Percentiles rank a stretch among this genome's conserved stretches.
Evolutionary conservation across 2,329 filamentous ascomycete species (phyloP).

Genomic region (Coleophoma eucalyptorum): DNA sequence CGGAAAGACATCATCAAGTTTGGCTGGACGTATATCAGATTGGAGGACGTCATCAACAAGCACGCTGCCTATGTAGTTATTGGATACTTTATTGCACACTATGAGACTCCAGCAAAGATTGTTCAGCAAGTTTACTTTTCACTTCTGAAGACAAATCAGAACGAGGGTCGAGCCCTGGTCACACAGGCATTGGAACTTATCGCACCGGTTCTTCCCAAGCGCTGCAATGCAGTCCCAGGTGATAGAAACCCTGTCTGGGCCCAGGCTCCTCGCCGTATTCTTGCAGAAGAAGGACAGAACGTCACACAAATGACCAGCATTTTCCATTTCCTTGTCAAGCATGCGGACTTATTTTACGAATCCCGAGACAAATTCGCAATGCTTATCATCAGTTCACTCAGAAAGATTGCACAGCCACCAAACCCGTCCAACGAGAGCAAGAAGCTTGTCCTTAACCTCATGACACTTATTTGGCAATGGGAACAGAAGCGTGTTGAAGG

Average conservation of each 20-base stretch:
- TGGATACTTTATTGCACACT: slow-evolving; percentile 95
- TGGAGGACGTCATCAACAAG: slow-evolving; percentile 99
- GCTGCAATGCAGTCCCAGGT: slow-evolving; percentile 63
- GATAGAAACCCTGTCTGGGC: slow-evolving; percentile 84
- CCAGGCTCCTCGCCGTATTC: slow-evolving; percentile 81
- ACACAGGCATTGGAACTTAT: slow-evolving; percentile 93
- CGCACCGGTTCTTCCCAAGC: slow-evolving; percentile 87
- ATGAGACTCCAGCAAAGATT: slow-evolving; percentile 95
- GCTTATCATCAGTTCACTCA: slow-evolving; percentile 81
- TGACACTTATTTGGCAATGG: slow-evolving; percentile 89
- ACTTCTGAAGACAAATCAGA: slow-evolving; percentile 87
- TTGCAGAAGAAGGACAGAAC: slow-evolving; percentile 93
- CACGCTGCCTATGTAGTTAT: slow-evolving; percentile 97
- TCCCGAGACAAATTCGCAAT: slow-evolving; percentile 87
- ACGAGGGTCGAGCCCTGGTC: slow-evolving; percentile 86
- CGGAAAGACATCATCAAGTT: slow-evolving; percentile 99
- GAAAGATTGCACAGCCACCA: slow-evolving; percentile 80
- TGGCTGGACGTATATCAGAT: slow-evolving; percentile 94
- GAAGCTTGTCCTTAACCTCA: slow-evolving; percentile 85
- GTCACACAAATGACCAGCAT: slow-evolving; percentile 95
- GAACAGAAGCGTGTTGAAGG: slow-evolving; percentile 78
- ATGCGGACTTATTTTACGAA: slow-evolving; percentile 92
- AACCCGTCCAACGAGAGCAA: slow-evolving; percentile 89
- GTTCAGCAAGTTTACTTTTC: slow-evolving; percentile 93
- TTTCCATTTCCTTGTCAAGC: slow-evolving; percentile 91